Evolutionary conservation across 139 green algal genomes (phyloP).

Genomic region (Chlorokybus atmophyticus): DNA sequence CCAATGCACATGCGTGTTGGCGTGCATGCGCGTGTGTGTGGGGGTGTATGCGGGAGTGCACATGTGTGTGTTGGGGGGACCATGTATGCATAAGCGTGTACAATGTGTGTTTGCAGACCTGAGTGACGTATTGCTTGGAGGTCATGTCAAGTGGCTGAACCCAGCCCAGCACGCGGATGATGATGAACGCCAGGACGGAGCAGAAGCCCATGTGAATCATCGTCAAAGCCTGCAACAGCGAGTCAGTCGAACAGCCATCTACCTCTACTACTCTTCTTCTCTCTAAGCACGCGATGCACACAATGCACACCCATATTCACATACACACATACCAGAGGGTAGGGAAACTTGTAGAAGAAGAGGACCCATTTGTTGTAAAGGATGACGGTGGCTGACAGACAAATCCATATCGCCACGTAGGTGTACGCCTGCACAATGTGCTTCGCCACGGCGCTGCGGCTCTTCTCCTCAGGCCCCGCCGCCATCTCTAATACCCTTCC

Average conservation of each 20-base stretch:
- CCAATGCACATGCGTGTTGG: background rate
- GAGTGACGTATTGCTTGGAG: constrained; percentile 4
- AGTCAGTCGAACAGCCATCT: no score
- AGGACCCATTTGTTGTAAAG: constrained; percentile 92
- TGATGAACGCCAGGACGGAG: constrained; percentile 25
- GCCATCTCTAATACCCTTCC: no score
- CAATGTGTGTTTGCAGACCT: background rate
- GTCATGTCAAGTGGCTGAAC: constrained; percentile 26
- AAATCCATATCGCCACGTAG: constrained; percentile 61
- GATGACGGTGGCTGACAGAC: constrained; percentile 61
- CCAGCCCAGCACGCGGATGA: constrained; percentile 19
- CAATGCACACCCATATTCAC: background rate
- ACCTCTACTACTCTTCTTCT: no score
- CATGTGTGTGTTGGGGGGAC: background rate
- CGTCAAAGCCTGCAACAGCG: no score
- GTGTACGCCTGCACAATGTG: background rate
- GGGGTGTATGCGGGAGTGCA: background rate
- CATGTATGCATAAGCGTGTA: background rate
- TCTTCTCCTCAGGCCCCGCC: no score
- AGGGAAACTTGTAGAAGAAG: constrained; percentile 71
- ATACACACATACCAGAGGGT: constrained; percentile 32
- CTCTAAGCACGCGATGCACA: constrained; percentile 40
- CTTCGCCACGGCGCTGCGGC: background rate
- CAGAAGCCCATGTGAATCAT: constrained; percentile 38
- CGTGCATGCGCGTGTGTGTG: background rate